Base-by-base conservation (phyloP, 441 rosid genomes). In the Theobroma grandiflorum region DNA sequence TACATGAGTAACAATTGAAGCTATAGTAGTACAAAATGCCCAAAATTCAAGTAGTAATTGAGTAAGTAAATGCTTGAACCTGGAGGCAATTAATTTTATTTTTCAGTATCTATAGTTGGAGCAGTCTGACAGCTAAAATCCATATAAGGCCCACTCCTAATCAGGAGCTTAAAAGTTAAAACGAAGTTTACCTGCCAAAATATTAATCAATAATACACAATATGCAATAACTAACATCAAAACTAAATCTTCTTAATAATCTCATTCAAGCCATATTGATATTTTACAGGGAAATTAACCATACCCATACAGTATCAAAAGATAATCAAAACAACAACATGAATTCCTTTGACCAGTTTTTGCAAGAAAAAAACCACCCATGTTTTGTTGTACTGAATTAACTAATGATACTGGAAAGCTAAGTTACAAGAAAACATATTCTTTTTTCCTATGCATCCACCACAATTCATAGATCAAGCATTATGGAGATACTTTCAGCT, bases 1-100 rank as follows among this genome's bases (percentile, higher is more conserved):
- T 26, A 26, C 62, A 72, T 72, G 26, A 37, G 62, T 16, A 37
- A 53, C 63, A 53, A 35, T 14, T 63, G 43, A 63, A 63, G 68
- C 43, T 63, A 14, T 35, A 20, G 15, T 14, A 63, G 20, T 35
- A 35, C 20, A 63, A 9, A 63, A 35, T 63, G 43, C 20, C 18
- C 20, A 6, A 63, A 10, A 35, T 63, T 15, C 43, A 4, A 33
- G 42, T 33, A 4, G 38, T 33, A 61, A 58, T 55, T 22, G n/a
- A 55, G 2, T 18, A 7, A 55, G 26, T 18, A 58, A 22, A 59
- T 59, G 37, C 64, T 26, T 59, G 22, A 26, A 9, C 38, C 65
- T 61, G 0, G 0, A 16, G 37, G 64, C 3, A 9, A 59, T 59
- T 22, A 59, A 10, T 26, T 26, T n/a, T n/a, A 6, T n/a, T 18